These are phyloP conservation scores for Rhizophagus prolifer DNA, from an alignment of 192 early-diverging fungal genomes.

Conservation along the genomic window DNA sequence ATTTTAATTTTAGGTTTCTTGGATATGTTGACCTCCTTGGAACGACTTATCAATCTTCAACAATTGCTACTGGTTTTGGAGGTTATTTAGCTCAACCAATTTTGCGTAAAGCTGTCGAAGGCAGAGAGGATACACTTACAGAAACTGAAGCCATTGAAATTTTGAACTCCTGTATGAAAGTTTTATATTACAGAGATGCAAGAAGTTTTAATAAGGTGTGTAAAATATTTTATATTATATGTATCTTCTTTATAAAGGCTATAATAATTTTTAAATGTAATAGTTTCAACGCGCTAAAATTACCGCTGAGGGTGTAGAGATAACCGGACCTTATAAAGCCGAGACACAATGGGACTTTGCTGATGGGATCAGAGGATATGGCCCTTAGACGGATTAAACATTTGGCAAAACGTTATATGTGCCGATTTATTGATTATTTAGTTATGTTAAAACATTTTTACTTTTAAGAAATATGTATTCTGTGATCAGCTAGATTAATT, in stretches of 20 bases:
- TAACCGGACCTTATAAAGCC: constrained; percentile 85
- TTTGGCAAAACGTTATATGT: not conserved
- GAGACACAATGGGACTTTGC: constrained; percentile 77
- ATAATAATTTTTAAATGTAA: not conserved
- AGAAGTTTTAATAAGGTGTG: constrained; percentile 88
- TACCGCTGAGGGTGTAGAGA: constrained; percentile 75
- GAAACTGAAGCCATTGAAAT: constrained; percentile 88
- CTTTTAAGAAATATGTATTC: not conserved
- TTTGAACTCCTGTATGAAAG: constrained; percentile 86
- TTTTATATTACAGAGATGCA: constrained; percentile 94
- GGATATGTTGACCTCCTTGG: constrained; percentile 92
- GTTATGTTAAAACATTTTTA: not conserved
- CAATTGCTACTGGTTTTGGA: constrained; percentile 95
- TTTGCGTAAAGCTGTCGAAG: constrained; percentile 88
- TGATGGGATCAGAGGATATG: too few relatives aligned
- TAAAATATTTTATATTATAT: not conserved
- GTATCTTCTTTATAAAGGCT: not conserved
- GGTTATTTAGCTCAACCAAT: constrained; percentile 87
- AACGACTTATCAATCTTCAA: constrained; percentile 87
- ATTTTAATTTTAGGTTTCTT: constrained; percentile 57
- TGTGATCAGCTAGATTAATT: too few relatives aligned
- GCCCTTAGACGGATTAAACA: not conserved
- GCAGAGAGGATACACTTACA: constrained; percentile 78
- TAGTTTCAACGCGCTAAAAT: constrained; percentile 92
- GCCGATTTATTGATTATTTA: too few relatives aligned